A percentile compares a stretch with the other conserved stretches of the same genome.
Evolutionary conservation across 2,329 filamentous ascomycete species (phyloP).

Genomic region (Rutstroemia sp.): DNA sequence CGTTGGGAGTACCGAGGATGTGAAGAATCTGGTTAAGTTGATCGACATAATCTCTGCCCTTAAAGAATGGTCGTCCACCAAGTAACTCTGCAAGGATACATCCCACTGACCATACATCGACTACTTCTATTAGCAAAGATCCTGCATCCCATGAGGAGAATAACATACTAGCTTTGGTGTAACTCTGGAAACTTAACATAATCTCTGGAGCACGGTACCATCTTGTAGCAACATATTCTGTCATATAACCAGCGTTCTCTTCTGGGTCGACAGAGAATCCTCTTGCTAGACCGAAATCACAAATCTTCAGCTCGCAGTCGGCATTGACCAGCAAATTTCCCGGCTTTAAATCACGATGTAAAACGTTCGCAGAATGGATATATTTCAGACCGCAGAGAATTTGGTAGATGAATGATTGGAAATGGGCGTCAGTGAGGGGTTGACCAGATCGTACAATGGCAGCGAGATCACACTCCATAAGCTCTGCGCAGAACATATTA

Average conservation of each 20-base stretch:
- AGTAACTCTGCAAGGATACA: conserved; percentile 96
- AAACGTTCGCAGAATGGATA: conserved; percentile 96
- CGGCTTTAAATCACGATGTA: conserved; percentile 94
- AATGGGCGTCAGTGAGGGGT: conserved; percentile 94
- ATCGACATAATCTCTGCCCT: conserved; percentile 97
- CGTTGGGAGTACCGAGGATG: conserved; percentile 93
- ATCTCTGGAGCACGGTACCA: conserved; percentile 99
- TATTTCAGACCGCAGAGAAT: conserved; percentile 98
- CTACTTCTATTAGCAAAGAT: conserved; percentile 39
- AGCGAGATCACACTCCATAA: conserved; percentile 98
- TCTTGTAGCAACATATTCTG: conserved; percentile 94
- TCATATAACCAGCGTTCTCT: conserved; percentile 99
- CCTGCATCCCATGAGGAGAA: conserved; percentile 1
- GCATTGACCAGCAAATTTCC: conserved; percentile 97
- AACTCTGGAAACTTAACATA: conserved; percentile 99
- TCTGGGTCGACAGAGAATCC: conserved; percentile 96
- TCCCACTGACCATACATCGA: conserved; percentile 98
- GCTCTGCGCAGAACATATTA: conserved; percentile 49
- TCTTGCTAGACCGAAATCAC: conserved; percentile 92
- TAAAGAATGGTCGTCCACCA: conserved; percentile 96
- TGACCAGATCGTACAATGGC: conserved; percentile 97
- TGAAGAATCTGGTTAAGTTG: conserved; percentile 99
- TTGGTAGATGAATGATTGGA: conserved; percentile 99
- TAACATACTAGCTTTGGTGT: conserved; percentile 97
- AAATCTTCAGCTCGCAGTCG: conserved; percentile 98